phyloP scores from a whole-genome alignment of 192 early-diverging fungal species.

The Backusella mclennaniae region DNA sequence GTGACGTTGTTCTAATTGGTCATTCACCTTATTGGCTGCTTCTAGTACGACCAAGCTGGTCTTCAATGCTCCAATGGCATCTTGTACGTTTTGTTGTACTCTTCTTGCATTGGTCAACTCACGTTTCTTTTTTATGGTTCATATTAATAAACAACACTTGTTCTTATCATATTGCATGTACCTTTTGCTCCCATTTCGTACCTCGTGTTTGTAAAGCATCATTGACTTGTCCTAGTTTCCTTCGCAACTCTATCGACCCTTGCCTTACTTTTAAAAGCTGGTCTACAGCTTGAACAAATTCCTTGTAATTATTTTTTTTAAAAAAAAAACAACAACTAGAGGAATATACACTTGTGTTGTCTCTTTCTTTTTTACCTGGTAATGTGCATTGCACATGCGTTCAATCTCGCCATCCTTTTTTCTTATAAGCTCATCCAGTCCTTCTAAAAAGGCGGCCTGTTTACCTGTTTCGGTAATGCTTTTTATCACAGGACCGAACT shows the following conservation, averaged over 20 bases:
- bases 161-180: too few relatives aligned
- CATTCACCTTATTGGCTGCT: constrained; percentile 79
- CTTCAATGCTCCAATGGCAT: constrained; percentile 74
- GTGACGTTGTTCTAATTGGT: constrained; percentile 77
- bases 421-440: constrained; percentile 76
- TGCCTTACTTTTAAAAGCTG: constrained; percentile 93
- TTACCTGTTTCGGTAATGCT: constrained; percentile 83
- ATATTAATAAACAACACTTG: background rate
- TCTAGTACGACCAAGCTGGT: constrained; percentile 87
- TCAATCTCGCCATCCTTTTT: constrained; percentile 96
- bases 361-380: constrained; percentile 63
- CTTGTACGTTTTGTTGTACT: constrained; percentile 85
- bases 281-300: constrained; percentile 92
- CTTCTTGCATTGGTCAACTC: constrained; percentile 74
- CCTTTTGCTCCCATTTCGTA: constrained; percentile 73
- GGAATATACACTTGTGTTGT: background rate
- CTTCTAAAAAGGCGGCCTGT: constrained; percentile 83
- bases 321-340: background rate
- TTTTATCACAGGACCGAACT: constrained; percentile 85
- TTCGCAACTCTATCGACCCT: constrained; percentile 80
- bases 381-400: constrained; percentile 94
- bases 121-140: constrained; percentile 56
- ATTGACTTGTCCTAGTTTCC: constrained; percentile 85
- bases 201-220: constrained; percentile 82
- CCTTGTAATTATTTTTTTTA: constrained; percentile 41